Evolutionary conservation across 139 green algal genomes (phyloP).

Genomic region (Haematococcus lacustris): DNA sequence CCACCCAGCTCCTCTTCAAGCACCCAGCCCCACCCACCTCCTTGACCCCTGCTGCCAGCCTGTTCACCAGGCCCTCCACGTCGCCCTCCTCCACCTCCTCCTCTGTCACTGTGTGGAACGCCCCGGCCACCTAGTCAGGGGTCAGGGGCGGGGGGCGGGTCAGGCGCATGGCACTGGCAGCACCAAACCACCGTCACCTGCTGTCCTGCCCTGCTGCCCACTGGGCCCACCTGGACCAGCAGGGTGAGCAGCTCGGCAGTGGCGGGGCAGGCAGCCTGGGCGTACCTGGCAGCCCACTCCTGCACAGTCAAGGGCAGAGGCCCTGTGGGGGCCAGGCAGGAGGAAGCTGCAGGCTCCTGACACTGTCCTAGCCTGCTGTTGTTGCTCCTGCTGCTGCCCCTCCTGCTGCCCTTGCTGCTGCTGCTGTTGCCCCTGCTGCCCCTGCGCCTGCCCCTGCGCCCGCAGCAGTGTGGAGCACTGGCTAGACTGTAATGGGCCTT

Average conservation of each 20-base stretch:
- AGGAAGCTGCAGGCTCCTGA: no score
- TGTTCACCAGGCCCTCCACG: conserved; percentile 7
- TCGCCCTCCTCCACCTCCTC: conserved; percentile 21
- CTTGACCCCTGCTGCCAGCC: conserved; percentile 4
- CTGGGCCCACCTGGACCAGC: conserved; percentile 3
- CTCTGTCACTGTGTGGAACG: neutral
- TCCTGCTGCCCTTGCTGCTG: no score
- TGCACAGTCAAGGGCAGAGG: no score
- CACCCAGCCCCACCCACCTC: no score
- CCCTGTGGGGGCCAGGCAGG: no score
- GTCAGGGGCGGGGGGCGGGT: neutral
- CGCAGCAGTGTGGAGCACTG: no score
- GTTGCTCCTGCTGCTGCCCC: no score
- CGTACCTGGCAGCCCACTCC: conserved; percentile 4
- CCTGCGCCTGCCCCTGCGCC: no score
- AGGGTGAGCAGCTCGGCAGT: conserved; percentile 10
- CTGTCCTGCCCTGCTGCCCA: neutral
- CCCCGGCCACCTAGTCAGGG: conserved; percentile 1
- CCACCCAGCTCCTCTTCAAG: no score
- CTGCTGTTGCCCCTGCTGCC: no score
- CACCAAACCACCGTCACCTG: neutral
- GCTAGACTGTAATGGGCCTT: no score
- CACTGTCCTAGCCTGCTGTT: no score
- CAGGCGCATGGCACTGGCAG: neutral
- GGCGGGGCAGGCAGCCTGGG: neutral